phyloP scores from a whole-genome alignment of 2,329 filamentous ascomycete genomes.

The Cladosporium velox region DNA sequence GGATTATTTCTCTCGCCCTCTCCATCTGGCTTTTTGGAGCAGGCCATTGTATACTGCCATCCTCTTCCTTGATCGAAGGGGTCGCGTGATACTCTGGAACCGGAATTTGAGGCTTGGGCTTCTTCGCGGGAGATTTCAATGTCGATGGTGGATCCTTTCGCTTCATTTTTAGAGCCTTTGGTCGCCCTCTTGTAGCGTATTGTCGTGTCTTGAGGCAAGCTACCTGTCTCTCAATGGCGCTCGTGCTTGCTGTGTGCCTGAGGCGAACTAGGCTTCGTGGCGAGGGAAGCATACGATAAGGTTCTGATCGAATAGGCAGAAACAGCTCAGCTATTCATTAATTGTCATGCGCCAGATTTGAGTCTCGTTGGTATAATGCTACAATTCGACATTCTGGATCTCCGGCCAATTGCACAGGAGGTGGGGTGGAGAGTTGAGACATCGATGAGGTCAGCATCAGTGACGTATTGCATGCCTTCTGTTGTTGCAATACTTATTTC shows the following conservation, averaged over 20 bases:
- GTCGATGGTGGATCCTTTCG: constrained; percentile 28
- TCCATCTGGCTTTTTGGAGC: constrained; percentile 59
- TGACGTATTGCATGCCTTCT: neutral
- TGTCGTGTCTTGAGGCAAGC: neutral
- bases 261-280: neutral
- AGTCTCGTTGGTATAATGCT: neutral
- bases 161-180: constrained; percentile 27
- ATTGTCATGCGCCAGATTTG: neutral
- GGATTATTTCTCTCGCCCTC: constrained; percentile 58
- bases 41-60: constrained; percentile 61
- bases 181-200: constrained; percentile 3
- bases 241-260: neutral
- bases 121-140: constrained; percentile 31
- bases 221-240: neutral
- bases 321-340: neutral
- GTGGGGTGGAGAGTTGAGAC: neutral
- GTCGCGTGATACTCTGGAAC: constrained; percentile 51
- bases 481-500: neutral
- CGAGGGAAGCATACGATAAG: constrained; percentile 4
- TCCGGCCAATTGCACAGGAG: neutral
- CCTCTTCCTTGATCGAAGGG: constrained; percentile 44
- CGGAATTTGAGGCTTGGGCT: constrained; percentile 35
- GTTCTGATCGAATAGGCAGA: neutral
- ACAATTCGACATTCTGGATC: neutral
- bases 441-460: neutral